Conservation (phyloP, 1,284 basidiomycete species). For the Macrocybe sp. region DNA sequence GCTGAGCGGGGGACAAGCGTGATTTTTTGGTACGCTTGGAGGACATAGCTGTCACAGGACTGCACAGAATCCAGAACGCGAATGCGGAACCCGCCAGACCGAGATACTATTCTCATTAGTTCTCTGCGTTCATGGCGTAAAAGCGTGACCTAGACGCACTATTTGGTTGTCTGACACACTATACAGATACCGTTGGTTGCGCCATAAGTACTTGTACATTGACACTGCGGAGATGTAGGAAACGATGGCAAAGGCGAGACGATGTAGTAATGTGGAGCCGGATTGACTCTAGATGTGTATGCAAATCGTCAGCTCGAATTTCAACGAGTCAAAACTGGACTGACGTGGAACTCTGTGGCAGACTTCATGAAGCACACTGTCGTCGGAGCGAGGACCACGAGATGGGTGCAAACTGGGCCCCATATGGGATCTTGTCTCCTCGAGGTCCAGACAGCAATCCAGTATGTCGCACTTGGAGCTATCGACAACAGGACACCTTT, state of each 20-base stretch:
- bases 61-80: constrained; percentile 23
- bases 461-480: constrained; percentile 60
- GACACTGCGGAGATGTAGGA: not conserved
- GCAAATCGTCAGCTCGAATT: no score
- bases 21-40: constrained; percentile 7
- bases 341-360: constrained; percentile 19
- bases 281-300: no score
- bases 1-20: constrained; percentile 15
- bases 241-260: constrained; percentile 4
- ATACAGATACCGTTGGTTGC: constrained; percentile 11
- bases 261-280: no score
- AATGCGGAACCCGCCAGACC: constrained; percentile 25
- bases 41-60: constrained; percentile 8
- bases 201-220: no score
- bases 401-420: constrained; percentile 58
- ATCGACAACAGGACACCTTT: constrained; percentile 40
- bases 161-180: constrained; percentile 27
- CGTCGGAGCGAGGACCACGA: constrained; percentile 49
- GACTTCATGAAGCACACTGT: constrained; percentile 42
- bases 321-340: constrained; percentile 4
- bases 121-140: not conserved
- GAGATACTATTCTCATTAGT: constrained; percentile 24
- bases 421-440: constrained; percentile 44
- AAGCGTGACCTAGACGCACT: constrained; percentile 15
- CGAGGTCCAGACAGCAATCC: constrained; percentile 52